Evolutionary conservation across 306 rosid species (phyloP), one percentile per base, ranked within the genome.

Genomic region (Cucumis sativus): DNA sequence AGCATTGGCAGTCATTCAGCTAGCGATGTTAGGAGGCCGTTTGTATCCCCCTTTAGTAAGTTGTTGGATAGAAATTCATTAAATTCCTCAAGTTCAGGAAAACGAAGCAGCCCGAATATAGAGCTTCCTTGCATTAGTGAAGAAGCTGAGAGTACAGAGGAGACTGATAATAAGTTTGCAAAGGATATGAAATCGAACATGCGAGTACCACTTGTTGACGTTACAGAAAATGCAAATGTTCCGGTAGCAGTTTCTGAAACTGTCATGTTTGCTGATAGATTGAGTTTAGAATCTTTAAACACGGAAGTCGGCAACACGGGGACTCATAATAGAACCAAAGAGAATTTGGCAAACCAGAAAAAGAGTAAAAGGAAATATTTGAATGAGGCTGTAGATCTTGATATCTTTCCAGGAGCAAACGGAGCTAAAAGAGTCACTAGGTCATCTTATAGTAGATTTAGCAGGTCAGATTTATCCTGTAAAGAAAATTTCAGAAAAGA

Each of bases 41-140:
- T 76, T 77, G 57, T 80, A 68, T 86, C 96, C 81, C 92, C 97
- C 8, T 79, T 89, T 84, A 88, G 87, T 71, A 92, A 89, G 60
- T 84, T 92, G 67, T 88, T 95, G 97, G 93, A 96, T 67, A 85
- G 81, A 81, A 83, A 84, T 74, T 83, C 86, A 83, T 78, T 84
- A 23, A 83, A 79, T 74, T 76, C 79, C 18, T 87, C 90, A 68
- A 89, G 93, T 84, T 96, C 96, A 16, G 93, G 86, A 80, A 96
- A 87, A 86, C 83, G 84, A 15, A 80, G 70, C 80, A 89, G 87
- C 88, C 84, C 81, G 79, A 89, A 79, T 76, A 79, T 79, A 35
- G 99, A 96, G 79, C 99, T 96, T 81, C 97, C 98, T 39, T 87
- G 94, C 87, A 92, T 96, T 65, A 79, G 52, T 51, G 99, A 96